phyloP scores from a whole-genome alignment of 306 rosid species.

The Rubus parviflorus region DNA sequence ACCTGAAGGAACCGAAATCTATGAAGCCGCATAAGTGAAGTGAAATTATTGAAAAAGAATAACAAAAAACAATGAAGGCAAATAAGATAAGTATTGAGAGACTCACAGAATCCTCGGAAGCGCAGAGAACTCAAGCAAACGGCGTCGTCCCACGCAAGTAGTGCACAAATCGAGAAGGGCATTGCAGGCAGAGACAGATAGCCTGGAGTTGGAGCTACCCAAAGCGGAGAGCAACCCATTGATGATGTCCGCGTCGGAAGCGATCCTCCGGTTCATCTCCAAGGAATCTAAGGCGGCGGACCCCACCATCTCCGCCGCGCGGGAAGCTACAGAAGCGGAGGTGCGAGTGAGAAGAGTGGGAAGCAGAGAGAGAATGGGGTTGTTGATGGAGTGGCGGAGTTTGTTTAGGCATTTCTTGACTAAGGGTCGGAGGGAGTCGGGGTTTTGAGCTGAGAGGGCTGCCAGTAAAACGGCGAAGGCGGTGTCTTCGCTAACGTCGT shows the following conservation, averaged over 20 bases:
- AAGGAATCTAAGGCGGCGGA: slow-evolving; percentile 58
- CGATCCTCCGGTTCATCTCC: slow-evolving; percentile 51
- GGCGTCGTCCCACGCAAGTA: slow-evolving; percentile 42
- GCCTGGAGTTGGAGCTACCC: slow-evolving; percentile 34
- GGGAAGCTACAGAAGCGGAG: slow-evolving; percentile 30
- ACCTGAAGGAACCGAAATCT: slow-evolving; percentile 74
- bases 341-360: slow-evolving; percentile 51
- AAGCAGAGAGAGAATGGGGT: slow-evolving; percentile 50
- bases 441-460: slow-evolving; percentile 36
- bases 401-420: slow-evolving; percentile 49
- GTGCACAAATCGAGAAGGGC: slow-evolving; percentile 67
- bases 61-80: background rate
- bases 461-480: slow-evolving; percentile 52
- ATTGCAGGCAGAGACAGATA: slow-evolving; percentile 59
- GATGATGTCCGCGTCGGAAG: slow-evolving; percentile 51
- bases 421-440: slow-evolving; percentile 33
- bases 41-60: slow-evolving; percentile 21
- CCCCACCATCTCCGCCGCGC: slow-evolving; percentile 46
- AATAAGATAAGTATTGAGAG: background rate
- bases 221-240: slow-evolving; percentile 45
- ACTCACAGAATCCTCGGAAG: slow-evolving; percentile 63
- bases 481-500: background rate
- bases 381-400: slow-evolving; percentile 39
- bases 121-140: slow-evolving; percentile 44
- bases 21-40: slow-evolving; percentile 47